A percentile compares a stretch with the other conserved stretches of the same genome.
phyloP scores from a whole-genome alignment of 2,329 filamentous ascomycete species.

The Aspergillus tubingensis region DNA sequence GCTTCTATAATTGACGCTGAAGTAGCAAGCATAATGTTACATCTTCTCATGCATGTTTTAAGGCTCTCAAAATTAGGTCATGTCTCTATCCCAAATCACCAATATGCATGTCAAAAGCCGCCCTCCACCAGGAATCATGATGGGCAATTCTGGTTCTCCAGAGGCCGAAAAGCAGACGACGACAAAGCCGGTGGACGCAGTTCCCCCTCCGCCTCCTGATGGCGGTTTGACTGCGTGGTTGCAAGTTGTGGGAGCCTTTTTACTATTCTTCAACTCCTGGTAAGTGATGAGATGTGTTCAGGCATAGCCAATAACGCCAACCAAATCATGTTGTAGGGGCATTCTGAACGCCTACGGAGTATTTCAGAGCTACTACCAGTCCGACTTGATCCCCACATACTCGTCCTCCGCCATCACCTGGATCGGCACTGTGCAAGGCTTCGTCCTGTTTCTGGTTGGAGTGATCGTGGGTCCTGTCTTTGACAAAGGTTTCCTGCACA shows the following conservation, averaged over 20 bases:
- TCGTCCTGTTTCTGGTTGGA: constrained; percentile 50
- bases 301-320: background rate
- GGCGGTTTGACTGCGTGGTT: constrained; percentile 25
- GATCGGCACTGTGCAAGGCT: constrained; percentile 51
- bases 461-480: constrained; percentile 53
- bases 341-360: constrained; percentile 51
- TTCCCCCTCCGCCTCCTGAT: constrained; percentile 15
- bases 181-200: background rate
- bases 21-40: background rate
- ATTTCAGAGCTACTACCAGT: constrained; percentile 53
- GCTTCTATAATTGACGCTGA: background rate
- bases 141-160: background rate
- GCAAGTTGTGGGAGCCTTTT: constrained; percentile 24
- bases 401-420: constrained; percentile 50
- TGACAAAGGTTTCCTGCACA: constrained; percentile 48
- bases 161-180: background rate
- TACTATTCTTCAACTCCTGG: constrained; percentile 29
- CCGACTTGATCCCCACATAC: constrained; percentile 34
- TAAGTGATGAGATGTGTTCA: background rate
- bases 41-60: background rate
- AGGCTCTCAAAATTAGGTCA: background rate
- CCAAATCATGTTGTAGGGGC: constrained; percentile 29
- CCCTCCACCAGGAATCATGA: background rate
- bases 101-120: background rate
- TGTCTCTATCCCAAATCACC: background rate